Base-by-base conservation (phyloP, 805 yeast species). In the Scheffersomyces coipomensis region DNA sequence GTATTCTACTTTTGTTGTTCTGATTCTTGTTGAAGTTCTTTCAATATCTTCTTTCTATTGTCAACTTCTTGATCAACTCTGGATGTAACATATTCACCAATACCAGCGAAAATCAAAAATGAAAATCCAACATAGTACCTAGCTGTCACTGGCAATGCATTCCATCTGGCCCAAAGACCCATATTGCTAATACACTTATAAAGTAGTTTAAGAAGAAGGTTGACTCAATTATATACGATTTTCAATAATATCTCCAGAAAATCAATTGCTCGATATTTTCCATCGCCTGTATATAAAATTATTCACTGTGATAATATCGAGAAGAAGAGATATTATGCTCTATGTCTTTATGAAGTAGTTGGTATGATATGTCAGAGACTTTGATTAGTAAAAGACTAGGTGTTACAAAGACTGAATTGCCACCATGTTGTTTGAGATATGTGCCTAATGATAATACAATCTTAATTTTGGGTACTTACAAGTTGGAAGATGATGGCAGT, bases 391-490 rank as follows among this genome's bases (percentile, higher is more conserved):
- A 49, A 31, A 44, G 72, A 39, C 22, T 56, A 1, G 56, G 65
- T 3, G 46, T 49, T 1, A 59, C 69, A 3, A 63, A 60, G 18
- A 69, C 91, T 0, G 59, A 65, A 1, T 64, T 80, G 2, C 98
- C 98, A 1, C 97, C 98, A 1, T 93, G 98, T 57, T 83, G 87
- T 32, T 59, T 91, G 3, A 70, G 83, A 26, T 71, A 82, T 8
- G 78, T 75, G 37, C 85, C 85, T 0, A 42, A 52, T 0, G 77
- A 79, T 31, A 51, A 60, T 3, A 50, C 72, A 0, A 53, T 75
- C 8, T 46, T 88, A 1, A 55, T 88, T 9, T 58, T 88, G 1
- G 98, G 97, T 0, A 89, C 97, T 0, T 91, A 93, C 56, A 78
- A 83, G 39, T 67, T 91, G 26, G 81, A 87, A 35, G 68, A 71